phyloP scores from a whole-genome alignment of 495 filamentous ascomycete species.

The Aspergillus panamensis region DNA sequence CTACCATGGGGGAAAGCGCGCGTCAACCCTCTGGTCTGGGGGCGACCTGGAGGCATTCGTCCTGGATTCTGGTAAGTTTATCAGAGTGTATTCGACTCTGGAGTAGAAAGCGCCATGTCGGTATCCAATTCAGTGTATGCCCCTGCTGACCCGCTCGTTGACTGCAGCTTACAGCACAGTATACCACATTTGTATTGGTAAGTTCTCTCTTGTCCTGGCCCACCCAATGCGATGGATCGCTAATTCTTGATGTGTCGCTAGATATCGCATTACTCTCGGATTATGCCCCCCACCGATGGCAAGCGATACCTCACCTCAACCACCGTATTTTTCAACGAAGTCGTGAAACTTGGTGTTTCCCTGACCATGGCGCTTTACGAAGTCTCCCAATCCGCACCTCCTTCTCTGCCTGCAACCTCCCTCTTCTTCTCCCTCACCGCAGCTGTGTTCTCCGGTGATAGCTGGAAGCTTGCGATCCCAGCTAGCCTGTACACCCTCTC shows the following conservation, averaged over 20 bases:
- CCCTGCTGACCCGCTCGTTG: constrained; percentile 20
- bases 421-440: constrained; percentile 75
- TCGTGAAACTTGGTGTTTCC: constrained; percentile 83
- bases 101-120: background rate
- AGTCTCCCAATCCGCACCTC: constrained; percentile 67
- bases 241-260: constrained; percentile 30
- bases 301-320: constrained; percentile 91
- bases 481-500: constrained; percentile 85
- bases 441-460: constrained; percentile 84
- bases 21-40: constrained; percentile 50
- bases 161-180: constrained; percentile 39
- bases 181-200: constrained; percentile 42
- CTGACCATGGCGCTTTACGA: constrained; percentile 86
- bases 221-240: constrained; percentile 1
- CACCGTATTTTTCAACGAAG: constrained; percentile 89
- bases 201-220: constrained; percentile 14
- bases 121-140: background rate
- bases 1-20: constrained; percentile 38
- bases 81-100: background rate
- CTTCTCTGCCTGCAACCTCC: constrained; percentile 72
- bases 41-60: constrained; percentile 70
- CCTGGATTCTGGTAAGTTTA: constrained; percentile 67
- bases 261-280: constrained; percentile 89
- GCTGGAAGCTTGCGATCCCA: constrained; percentile 93
- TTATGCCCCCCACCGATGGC: constrained; percentile 78